Base-by-base conservation (phyloP, 2,329 filamentous ascomycete species). In the Penicillium glabrum region DNA sequence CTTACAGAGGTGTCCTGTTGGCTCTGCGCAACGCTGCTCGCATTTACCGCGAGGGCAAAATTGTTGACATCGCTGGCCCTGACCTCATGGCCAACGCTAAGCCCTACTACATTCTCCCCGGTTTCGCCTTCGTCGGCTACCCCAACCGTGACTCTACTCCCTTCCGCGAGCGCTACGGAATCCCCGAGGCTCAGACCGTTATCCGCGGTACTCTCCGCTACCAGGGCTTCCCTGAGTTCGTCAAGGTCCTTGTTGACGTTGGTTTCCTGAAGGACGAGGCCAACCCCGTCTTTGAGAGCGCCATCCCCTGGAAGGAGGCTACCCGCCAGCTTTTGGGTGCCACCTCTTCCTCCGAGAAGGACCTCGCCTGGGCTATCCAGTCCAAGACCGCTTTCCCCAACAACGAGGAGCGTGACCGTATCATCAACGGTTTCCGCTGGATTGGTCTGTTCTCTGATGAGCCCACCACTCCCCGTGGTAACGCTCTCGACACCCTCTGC, bases 401-500 rank as follows among this genome's bases (percentile, higher is more conserved):
- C 66, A 84, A 80, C 51, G 88, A 89, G 56, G 83, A 93, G 71
- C 87, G 88, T 74, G 76, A 86, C 54, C 86, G 84, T 59, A 86
- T 95, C 69, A 72, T 95, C 49, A 79, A 80, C 48, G 90, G 90
- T 56, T 82, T 95, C 35, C 82, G 84, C 64, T 95, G 90, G 90
- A 81, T 80, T 53, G 83, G 83, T 29, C 72, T 87, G 60, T 89
- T 91, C 78, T 88, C 85, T 44, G 82, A 87, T 63, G 82, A 85
- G 70, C 79, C 84, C 35, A 91, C 89, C 70, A 88, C 79, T 6
- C 88, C 90, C 27, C 81, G 86, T 54, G 89, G 86, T 53, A 96
- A 90, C 80, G 89, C 91, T 4, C 84, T 96, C 24, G 93, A 96
- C 75, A 93, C 90, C n/a, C 86, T 96, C 39, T 96, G 92, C 79